These are phyloP conservation scores for Cubamyces sp. DNA, from an alignment of 768 basidiomycete species.

Conservation along the genomic window DNA sequence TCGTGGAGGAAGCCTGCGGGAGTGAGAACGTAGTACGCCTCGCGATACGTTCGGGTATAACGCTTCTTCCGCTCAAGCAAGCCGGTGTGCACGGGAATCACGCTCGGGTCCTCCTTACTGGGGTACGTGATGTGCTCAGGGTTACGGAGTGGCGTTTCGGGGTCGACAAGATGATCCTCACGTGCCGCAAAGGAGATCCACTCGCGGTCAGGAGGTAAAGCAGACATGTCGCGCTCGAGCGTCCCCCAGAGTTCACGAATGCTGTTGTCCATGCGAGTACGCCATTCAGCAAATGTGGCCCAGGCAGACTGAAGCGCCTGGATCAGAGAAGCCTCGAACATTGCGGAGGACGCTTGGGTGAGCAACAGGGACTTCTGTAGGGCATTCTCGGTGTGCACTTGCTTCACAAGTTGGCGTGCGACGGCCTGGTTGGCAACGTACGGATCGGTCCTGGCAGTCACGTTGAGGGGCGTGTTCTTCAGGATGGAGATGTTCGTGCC, in stretches of 20 bases:
- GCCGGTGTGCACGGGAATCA: constrained; percentile 86
- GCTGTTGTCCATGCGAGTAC: constrained; percentile 72
- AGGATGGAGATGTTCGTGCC: constrained; percentile 84
- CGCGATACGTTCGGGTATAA: constrained; percentile 84
- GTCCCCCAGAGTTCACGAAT: constrained; percentile 76
- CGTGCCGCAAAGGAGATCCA: constrained; percentile 96
- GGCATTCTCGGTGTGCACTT: constrained; percentile 96
- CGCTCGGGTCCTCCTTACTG: constrained; percentile 85
- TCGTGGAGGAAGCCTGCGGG: constrained; percentile 97
- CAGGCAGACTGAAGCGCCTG: constrained; percentile 95
- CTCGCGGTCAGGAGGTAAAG: constrained; percentile 84
- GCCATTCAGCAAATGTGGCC: constrained; percentile 96
- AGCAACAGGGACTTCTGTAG: constrained; percentile 97
- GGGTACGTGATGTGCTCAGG: constrained; percentile 82
- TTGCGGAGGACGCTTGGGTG: constrained; percentile 96
- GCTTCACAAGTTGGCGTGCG: constrained; percentile 79
- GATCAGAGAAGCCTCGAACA: constrained; percentile 97
- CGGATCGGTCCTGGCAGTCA: constrained; percentile 82
- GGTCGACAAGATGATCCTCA: constrained; percentile 93
- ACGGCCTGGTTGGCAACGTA: constrained; percentile 79
- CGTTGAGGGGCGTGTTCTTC: constrained; percentile 92
- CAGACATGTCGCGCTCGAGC: constrained; percentile 74
- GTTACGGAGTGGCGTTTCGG: constrained; percentile 91
- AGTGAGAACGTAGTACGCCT: constrained; percentile 91
- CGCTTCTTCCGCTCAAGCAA: constrained; percentile 94